Conservation (phyloP, 108 stramenopile species). For the Parietichytrium sp. region DNA sequence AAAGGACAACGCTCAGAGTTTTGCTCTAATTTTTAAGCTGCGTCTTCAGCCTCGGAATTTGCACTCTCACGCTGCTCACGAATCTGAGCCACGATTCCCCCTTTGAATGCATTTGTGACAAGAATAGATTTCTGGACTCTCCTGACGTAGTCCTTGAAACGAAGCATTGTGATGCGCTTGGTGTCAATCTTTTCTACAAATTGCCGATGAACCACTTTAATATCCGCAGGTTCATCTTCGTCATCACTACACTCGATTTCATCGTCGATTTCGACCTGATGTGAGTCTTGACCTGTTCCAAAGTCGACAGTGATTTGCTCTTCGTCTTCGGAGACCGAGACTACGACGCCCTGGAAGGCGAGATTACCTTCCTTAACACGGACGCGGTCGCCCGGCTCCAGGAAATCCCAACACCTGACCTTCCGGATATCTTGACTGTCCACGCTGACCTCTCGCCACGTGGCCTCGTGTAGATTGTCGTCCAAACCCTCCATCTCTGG, state of each 20-base stretch:
- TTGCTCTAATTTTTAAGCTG: not conserved
- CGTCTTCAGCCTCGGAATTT: not conserved
- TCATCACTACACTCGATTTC: not conserved
- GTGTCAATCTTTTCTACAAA: constrained; percentile 28
- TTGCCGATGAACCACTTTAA: not conserved
- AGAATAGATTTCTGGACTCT: not conserved
- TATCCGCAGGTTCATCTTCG: not conserved
- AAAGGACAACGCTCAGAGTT: not conserved
- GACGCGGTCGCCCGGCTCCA: constrained; percentile 32
- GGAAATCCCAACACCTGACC: not conserved
- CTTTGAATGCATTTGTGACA: not conserved
- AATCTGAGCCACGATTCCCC: not conserved
- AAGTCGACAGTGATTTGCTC: not conserved
- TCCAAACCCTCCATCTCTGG: not conserved
- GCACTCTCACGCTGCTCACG: not conserved
- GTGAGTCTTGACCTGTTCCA: not conserved
- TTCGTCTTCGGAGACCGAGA: not conserved
- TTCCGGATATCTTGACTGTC: not conserved
- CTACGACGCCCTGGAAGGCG: constrained; percentile 5
- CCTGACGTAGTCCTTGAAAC: not conserved
- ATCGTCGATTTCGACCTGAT: not conserved
- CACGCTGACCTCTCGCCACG: not conserved
- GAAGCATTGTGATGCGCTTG: not conserved
- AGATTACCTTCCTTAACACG: constrained; percentile 18
- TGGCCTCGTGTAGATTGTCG: not conserved